Evolutionary conservation across 257 asterid species (phyloP).

Genomic region (Solanum raphanifolium): DNA sequence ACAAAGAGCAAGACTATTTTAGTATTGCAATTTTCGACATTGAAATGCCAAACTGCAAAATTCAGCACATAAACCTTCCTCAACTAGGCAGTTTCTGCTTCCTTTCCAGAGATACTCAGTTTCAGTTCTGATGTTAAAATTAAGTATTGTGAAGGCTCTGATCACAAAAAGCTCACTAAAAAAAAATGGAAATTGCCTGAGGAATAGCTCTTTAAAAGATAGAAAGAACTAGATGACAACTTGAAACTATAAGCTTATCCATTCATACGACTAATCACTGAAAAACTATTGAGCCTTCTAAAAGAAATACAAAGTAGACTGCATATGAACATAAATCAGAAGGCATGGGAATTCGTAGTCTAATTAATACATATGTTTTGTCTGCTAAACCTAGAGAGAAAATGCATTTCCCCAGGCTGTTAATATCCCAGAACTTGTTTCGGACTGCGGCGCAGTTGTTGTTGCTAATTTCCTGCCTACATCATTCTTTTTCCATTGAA

Average conservation of each 20-base stretch:
- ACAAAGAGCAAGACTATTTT: background rate
- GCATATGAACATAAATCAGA: background rate
- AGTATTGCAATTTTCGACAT: background rate
- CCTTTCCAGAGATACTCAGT: background rate
- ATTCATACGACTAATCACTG: background rate
- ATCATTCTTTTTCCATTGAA: background rate
- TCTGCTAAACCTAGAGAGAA: background rate
- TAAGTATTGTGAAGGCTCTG: background rate
- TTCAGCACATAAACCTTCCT: background rate
- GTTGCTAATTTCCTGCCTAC: background rate
- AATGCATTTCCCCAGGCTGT: background rate
- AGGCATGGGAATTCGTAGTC: background rate
- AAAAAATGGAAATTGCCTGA: background rate
- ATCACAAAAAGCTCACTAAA: background rate
- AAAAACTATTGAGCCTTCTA: background rate
- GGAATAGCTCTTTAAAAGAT: background rate
- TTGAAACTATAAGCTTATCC: background rate
- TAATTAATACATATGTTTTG: background rate
- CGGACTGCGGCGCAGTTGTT: background rate
- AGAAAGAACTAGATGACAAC: background rate
- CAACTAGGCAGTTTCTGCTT: background rate
- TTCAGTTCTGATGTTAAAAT: background rate
- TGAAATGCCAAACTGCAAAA: background rate
- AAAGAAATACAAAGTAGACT: background rate
- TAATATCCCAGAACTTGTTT: background rate